These are phyloP conservation scores for Trichoderma cornu-damae DNA, from an alignment of 2,329 filamentous ascomycete species.

Conservation along the genomic window DNA sequence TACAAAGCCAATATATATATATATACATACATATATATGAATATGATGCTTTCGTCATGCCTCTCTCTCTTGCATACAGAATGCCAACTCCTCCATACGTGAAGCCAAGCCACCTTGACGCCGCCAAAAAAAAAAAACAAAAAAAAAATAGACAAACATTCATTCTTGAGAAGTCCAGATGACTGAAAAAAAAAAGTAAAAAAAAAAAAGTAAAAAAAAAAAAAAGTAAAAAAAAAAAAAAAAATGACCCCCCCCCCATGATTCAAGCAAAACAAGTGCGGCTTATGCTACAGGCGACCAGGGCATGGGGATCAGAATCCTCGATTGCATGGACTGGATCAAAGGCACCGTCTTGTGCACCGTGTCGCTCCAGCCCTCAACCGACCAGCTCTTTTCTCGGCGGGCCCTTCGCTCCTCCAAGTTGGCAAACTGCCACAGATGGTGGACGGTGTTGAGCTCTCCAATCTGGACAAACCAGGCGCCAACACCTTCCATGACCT, in stretches of 20 bases:
- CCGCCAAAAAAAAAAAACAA: slow-evolving; percentile 3
- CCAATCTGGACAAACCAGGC: slow-evolving; percentile 99
- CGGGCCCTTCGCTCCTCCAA: slow-evolving; percentile 86
- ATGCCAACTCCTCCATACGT: slow-evolving; percentile 26
- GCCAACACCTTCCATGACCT: slow-evolving; percentile 97
- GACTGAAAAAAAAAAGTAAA: too few species aligned
- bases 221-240: too few species aligned
- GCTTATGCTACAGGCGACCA: slow-evolving; percentile 85
- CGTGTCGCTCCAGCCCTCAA: slow-evolving; percentile 93
- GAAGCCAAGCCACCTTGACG: slow-evolving; percentile 23
- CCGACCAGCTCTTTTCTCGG: slow-evolving; percentile 89
- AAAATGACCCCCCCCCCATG: too few species aligned
- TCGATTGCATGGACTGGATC: slow-evolving; percentile 94
- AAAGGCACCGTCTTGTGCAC: slow-evolving; percentile 98
- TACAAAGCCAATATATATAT: neutral
- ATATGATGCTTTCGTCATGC: slow-evolving; percentile 5
- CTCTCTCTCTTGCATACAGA: slow-evolving; percentile 5
- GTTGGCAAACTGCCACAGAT: slow-evolving; percentile 98
- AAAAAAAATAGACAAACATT: neutral
- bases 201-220: too few species aligned
- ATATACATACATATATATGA: too few species aligned
- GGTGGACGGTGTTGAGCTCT: slow-evolving; percentile 94
- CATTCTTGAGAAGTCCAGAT: neutral
- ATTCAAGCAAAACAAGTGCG: neutral
- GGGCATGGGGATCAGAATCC: slow-evolving; percentile 87